A percentile compares a stretch with the other conserved stretches of the same genome.
phyloP scores from a whole-genome alignment of 1,284 basidiomycete genomes.

The Mycosarcoma maydis region DNA sequence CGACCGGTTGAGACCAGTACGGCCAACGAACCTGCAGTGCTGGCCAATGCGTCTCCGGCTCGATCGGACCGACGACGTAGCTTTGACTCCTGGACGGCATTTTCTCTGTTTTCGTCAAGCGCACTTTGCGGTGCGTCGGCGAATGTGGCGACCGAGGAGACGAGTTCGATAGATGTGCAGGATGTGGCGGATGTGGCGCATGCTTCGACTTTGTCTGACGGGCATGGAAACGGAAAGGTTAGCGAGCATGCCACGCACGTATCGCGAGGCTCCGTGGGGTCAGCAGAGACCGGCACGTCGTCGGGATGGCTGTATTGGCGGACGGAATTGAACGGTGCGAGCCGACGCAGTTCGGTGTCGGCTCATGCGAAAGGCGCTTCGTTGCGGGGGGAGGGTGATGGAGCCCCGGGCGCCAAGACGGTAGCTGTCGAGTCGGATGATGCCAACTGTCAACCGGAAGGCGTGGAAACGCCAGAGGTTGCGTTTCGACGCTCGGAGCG shows the following conservation, averaged over 20 bases:
- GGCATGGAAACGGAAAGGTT: neutral
- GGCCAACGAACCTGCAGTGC: constrained; percentile 1
- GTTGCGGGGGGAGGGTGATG: neutral
- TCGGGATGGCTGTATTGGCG: constrained; percentile 15
- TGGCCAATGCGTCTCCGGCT: constrained; percentile 6
- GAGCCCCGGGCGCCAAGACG: neutral
- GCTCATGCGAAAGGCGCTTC: neutral
- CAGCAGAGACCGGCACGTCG: constrained; percentile 5
- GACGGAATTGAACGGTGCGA: neutral
- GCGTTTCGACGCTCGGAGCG: neutral
- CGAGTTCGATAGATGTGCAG: too few species aligned
- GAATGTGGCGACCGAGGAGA: too few species aligned
- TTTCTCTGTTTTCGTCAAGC: constrained; percentile 24
- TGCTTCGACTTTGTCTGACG: too few species aligned
- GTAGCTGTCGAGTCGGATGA: constrained; percentile 7
- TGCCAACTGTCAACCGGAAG: constrained; percentile 18
- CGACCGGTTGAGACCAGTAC: neutral
- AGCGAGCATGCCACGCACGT: neutral
- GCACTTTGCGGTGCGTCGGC: neutral
- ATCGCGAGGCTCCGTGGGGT: constrained; percentile 1
- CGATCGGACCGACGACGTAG: constrained; percentile 15
- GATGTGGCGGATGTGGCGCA: too few species aligned
- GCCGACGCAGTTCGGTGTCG: constrained; percentile 12
- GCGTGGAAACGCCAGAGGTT: constrained; percentile 6
- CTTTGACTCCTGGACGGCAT: constrained; percentile 31